These are phyloP conservation scores for Aureobasidium sp. DNA, from an alignment of 2,329 filamentous ascomycete species.

Conservation along the genomic window DNA sequence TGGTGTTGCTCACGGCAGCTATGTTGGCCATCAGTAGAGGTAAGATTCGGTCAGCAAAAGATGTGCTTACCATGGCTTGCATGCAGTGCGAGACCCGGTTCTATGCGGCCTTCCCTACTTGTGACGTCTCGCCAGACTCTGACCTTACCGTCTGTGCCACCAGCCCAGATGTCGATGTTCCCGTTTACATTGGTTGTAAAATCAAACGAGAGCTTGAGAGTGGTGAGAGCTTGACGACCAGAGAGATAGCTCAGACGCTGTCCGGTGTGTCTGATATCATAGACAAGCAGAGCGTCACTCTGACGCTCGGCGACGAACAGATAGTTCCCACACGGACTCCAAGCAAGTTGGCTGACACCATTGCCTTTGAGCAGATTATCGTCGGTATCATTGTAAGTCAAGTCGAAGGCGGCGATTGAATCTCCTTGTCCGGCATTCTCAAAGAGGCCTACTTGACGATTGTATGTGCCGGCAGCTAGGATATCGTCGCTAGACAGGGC, in stretches of 20 bases:
- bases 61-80: conserved; percentile 12
- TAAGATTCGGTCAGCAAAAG: background rate
- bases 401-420: conserved; percentile 45
- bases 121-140: conserved; percentile 43
- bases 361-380: conserved; percentile 35
- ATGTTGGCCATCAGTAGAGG: background rate
- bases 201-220: conserved; percentile 52
- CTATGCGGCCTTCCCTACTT: conserved; percentile 33
- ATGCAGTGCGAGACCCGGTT: conserved; percentile 37
- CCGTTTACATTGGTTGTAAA: conserved; percentile 30
- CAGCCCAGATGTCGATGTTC: conserved; percentile 51
- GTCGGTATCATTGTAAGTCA: conserved; percentile 33
- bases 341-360: conserved; percentile 50
- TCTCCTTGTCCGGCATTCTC: conserved; percentile 43
- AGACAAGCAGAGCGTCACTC: conserved; percentile 50
- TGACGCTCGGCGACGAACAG: conserved; percentile 52
- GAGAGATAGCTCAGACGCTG: conserved; percentile 44
- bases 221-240: conserved; percentile 40
- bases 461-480: conserved; percentile 52
- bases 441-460: conserved; percentile 51
- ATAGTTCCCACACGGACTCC: conserved; percentile 53
- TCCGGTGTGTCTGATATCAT: conserved; percentile 51
- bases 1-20: conserved; percentile 15
- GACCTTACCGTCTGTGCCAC: conserved; percentile 48
- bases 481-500: conserved; percentile 40